These are phyloP conservation scores for Mangifera indica DNA, from an alignment of 345 rosid species.

Conservation along the genomic window DNA sequence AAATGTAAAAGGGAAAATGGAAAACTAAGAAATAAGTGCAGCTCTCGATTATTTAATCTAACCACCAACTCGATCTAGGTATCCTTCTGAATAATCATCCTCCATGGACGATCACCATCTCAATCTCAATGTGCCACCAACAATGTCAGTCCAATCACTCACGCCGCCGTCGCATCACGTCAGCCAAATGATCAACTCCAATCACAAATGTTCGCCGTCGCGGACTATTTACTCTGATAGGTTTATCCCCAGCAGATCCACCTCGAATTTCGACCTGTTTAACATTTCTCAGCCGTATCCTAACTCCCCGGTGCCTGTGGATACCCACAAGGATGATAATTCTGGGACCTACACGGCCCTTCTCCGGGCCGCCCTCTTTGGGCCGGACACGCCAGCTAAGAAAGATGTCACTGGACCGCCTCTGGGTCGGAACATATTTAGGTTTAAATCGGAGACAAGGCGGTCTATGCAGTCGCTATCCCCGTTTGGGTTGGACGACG, in stretches of 20 bases:
- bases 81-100: slow-evolving; percentile 17
- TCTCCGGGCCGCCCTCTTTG: slow-evolving; percentile 71
- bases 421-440: slow-evolving; percentile 62
- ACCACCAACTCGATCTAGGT: slow-evolving; percentile 6
- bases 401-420: slow-evolving; percentile 41
- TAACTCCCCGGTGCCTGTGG: slow-evolving; percentile 18
- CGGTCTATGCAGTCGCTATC: slow-evolving; percentile 58
- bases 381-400: slow-evolving; percentile 77
- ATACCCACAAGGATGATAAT: slow-evolving; percentile 64
- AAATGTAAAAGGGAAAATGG: slow-evolving; percentile 2
- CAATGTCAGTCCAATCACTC: slow-evolving; percentile 48
- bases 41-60: slow-evolving; percentile 9
- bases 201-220: slow-evolving; percentile 66
- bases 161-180: slow-evolving; percentile 51
- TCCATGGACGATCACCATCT: slow-evolving; percentile 35
- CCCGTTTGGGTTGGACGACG: slow-evolving; percentile 68
- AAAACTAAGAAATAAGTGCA: background rate
- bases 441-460: slow-evolving; percentile 84
- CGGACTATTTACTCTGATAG: slow-evolving; percentile 84
- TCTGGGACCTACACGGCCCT: slow-evolving; percentile 66
- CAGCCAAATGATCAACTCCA: slow-evolving; percentile 67
- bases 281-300: slow-evolving; percentile 47
- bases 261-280: slow-evolving; percentile 85
- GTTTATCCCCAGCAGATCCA: slow-evolving; percentile 94
- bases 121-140: slow-evolving; percentile 44